Conservation (phyloP, 1,284 basidiomycete genomes). For the Boletus subluridellus region DNA sequence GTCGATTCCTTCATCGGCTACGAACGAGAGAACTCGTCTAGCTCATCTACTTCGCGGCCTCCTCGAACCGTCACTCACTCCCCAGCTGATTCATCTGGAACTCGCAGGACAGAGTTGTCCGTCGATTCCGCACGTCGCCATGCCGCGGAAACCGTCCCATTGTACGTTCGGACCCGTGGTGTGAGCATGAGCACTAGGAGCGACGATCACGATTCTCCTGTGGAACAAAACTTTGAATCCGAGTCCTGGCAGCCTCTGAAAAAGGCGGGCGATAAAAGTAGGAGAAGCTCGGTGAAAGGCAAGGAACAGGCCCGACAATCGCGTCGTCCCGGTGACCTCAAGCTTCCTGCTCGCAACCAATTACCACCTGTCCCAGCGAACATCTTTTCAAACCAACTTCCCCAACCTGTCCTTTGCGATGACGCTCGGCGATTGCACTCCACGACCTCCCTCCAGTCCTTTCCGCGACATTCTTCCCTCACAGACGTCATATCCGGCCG, state of each 20-base stretch:
- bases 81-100: slow-evolving; percentile 16
- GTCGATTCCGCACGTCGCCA: slow-evolving; percentile 27
- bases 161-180: slow-evolving; percentile 48
- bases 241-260: slow-evolving; percentile 30
- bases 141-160: slow-evolving; percentile 34
- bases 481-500: slow-evolving; percentile 37
- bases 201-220: slow-evolving; percentile 24
- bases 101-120: slow-evolving; percentile 25
- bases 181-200: slow-evolving; percentile 50
- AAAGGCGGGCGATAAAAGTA: slow-evolving; percentile 34
- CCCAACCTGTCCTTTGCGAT: slow-evolving; percentile 36
- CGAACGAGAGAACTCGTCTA: slow-evolving; percentile 38
- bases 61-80: slow-evolving; percentile 34
- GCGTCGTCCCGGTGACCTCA: slow-evolving; percentile 37
- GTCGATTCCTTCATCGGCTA: slow-evolving; percentile 66
- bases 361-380: slow-evolving; percentile 21
- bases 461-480: slow-evolving; percentile 33
- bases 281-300: slow-evolving; percentile 32
- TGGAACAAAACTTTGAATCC: slow-evolving; percentile 30
- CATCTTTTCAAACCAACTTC: slow-evolving; percentile 14
- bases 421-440: slow-evolving; percentile 41
- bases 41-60: slow-evolving; percentile 35
- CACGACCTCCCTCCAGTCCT: slow-evolving; percentile 43
- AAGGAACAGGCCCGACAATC: slow-evolving; percentile 31
- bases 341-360: slow-evolving; percentile 36